phyloP scores from a whole-genome alignment of 2,329 filamentous ascomycete genomes.

The Aspergillus melleus region DNA sequence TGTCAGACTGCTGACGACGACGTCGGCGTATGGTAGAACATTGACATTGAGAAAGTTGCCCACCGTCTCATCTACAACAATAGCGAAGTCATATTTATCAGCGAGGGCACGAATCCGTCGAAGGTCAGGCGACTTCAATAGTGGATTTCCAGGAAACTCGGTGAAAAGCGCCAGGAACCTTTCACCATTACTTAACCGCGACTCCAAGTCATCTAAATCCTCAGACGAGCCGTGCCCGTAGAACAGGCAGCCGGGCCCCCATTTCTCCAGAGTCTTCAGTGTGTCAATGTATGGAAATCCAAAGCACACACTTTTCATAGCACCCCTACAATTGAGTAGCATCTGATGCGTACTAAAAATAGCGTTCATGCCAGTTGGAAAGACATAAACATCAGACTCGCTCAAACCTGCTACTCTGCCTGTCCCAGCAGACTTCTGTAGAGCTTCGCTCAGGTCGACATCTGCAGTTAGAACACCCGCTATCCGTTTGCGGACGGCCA shows the following conservation, averaged over 20 bases:
- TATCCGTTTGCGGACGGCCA: slow-evolving; percentile 83
- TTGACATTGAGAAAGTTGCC: slow-evolving; percentile 96
- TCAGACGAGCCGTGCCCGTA: slow-evolving; percentile 76
- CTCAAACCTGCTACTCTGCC: slow-evolving; percentile 58
- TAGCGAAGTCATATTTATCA: slow-evolving; percentile 79
- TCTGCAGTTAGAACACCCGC: slow-evolving; percentile 78
- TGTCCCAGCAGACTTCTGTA: slow-evolving; percentile 43
- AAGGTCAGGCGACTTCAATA: slow-evolving; percentile 82
- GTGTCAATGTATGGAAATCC: slow-evolving; percentile 99
- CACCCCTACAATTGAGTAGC: slow-evolving; percentile 64
- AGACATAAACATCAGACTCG: slow-evolving; percentile 86
- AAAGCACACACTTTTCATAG: slow-evolving; percentile 78
- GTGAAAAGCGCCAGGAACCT: slow-evolving; percentile 82
- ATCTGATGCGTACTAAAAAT: slow-evolving; percentile 86
- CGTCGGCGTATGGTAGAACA: slow-evolving; percentile 82
- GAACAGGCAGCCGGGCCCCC: slow-evolving; percentile 83
- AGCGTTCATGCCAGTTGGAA: slow-evolving; percentile 88
- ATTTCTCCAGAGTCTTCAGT: slow-evolving; percentile 91
- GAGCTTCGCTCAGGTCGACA: slow-evolving; percentile 62
- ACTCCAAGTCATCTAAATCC: slow-evolving; percentile 82
- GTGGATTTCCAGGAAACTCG: slow-evolving; percentile 91
- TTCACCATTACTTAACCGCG: slow-evolving; percentile 68
- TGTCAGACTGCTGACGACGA: slow-evolving; percentile 91
- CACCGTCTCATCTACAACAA: slow-evolving; percentile 94
- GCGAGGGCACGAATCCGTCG: slow-evolving; percentile 76